These are phyloP conservation scores for Aegilops speltoides DNA, from an alignment of 176 grass and related monocot genomes.

Conservation along the genomic window DNA sequence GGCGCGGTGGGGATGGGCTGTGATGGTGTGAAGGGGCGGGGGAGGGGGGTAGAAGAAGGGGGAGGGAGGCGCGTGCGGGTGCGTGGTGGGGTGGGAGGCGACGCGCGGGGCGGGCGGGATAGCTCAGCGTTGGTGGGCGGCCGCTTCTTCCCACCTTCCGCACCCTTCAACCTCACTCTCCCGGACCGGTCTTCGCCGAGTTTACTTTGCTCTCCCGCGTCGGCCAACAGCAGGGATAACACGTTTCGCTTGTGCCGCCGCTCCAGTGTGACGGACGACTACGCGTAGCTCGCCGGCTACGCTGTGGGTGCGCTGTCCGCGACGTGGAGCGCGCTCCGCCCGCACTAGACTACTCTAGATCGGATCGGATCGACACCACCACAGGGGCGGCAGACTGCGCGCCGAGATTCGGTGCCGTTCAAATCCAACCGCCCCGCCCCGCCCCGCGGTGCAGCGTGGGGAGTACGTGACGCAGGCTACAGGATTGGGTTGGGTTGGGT, in stretches of 20 bases:
- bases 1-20: not conserved
- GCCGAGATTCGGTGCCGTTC: no score
- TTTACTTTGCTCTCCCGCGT: constrained; percentile 30
- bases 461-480: no score
- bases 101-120: not conserved
- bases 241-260: constrained; percentile 23
- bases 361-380: no score
- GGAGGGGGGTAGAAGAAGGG: constrained; percentile 31
- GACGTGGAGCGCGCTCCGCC: constrained; percentile 9
- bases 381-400: no score
- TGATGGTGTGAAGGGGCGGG: not conserved
- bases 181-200: constrained; percentile 10
- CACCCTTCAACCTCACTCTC: not conserved
- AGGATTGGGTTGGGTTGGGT: no score
- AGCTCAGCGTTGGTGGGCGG: constrained; percentile 24
- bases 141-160: constrained; percentile 50
- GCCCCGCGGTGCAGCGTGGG: no score
- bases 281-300: not conserved
- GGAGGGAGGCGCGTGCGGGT: not conserved
- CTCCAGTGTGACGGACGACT: not conserved
- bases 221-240: constrained; percentile 1
- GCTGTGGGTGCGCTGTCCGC: constrained; percentile 17
- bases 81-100: not conserved
- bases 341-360: not conserved
- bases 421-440: no score